A percentile compares a stretch with the other conserved stretches of the same genome.
phyloP scores from a whole-genome alignment of 352 stramenopile species.

The Phytopythium oedochilum region DNA sequence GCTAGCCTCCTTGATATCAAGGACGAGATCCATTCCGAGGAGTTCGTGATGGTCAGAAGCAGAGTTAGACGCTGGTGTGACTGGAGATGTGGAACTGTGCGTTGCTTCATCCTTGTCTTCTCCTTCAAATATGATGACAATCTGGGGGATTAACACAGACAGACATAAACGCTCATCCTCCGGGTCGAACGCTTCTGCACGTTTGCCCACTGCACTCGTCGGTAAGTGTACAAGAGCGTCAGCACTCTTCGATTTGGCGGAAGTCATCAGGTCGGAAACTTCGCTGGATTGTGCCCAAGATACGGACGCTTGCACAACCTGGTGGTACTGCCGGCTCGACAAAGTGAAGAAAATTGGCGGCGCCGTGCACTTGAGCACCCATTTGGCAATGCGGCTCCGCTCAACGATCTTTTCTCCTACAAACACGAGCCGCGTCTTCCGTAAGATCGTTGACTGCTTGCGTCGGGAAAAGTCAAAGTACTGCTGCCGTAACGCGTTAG shows the following conservation, averaged over 20 bases:
- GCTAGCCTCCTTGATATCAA: slow-evolving; percentile 53
- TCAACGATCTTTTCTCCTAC: slow-evolving; percentile 45
- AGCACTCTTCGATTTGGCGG: neutral
- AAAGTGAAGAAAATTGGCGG: slow-evolving; percentile 74
- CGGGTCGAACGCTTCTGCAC: slow-evolving; percentile 32
- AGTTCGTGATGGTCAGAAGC: neutral
- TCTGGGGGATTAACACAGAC: slow-evolving; percentile 59
- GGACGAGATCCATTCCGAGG: slow-evolving; percentile 49
- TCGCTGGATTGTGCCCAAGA: slow-evolving; percentile 38
- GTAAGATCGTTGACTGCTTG: slow-evolving; percentile 56
- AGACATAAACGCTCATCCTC: slow-evolving; percentile 61
- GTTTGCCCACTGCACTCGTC: no score
- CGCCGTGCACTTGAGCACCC: slow-evolving; percentile 55
- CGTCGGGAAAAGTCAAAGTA: slow-evolving; percentile 28
- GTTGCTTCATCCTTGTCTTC: slow-evolving; percentile 14
- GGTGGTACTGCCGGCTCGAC: slow-evolving; percentile 58
- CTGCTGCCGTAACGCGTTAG: slow-evolving; percentile 17
- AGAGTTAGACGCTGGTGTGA: slow-evolving; percentile 3
- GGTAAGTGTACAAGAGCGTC: neutral
- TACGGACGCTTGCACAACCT: slow-evolving; percentile 57
- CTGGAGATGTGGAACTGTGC: neutral
- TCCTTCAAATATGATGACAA: slow-evolving; percentile 59
- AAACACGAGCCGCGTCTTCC: slow-evolving; percentile 60
- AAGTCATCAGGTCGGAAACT: neutral
- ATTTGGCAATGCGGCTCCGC: slow-evolving; percentile 35